phyloP scores from a whole-genome alignment of 345 rosid genomes.

The Erodium maritimum region DNA sequence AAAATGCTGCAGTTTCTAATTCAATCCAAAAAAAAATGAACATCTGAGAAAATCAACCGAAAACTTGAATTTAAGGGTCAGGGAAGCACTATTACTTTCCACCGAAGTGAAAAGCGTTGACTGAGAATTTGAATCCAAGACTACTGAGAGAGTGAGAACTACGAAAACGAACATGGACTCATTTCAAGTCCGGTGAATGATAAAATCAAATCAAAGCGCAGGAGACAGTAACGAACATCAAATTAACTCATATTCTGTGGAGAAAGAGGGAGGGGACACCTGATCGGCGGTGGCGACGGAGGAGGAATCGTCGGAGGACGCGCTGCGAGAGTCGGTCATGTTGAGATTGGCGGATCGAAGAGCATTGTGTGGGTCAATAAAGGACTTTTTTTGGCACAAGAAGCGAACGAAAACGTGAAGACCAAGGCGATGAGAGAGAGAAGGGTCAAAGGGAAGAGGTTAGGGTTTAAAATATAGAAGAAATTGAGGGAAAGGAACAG shows the following conservation, averaged over 20 bases:
- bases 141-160: no score
- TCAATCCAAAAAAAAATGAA: no score
- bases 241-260: neutral
- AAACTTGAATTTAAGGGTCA: no score
- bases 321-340: constrained; percentile 65
- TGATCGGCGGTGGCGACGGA: constrained; percentile 52
- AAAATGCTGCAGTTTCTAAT: no score
- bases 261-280: constrained; percentile 23
- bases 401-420: constrained; percentile 4
- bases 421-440: neutral
- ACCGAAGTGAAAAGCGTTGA: no score
- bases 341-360: constrained; percentile 10
- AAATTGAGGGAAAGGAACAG: neutral
- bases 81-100: no score
- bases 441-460: neutral
- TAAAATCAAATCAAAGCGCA: neutral
- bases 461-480: constrained; percentile 7
- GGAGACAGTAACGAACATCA: neutral
- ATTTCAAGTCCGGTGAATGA: no score
- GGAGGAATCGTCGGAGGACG: constrained; percentile 51
- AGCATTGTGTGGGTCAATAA: constrained; percentile 10
- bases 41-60: no score
- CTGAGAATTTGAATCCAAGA: no score
- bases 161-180: no score
- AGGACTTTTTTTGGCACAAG: neutral